Conservation (phyloP, 2,329 filamentous ascomycete species). For the Orbilia ellipsospora region DNA sequence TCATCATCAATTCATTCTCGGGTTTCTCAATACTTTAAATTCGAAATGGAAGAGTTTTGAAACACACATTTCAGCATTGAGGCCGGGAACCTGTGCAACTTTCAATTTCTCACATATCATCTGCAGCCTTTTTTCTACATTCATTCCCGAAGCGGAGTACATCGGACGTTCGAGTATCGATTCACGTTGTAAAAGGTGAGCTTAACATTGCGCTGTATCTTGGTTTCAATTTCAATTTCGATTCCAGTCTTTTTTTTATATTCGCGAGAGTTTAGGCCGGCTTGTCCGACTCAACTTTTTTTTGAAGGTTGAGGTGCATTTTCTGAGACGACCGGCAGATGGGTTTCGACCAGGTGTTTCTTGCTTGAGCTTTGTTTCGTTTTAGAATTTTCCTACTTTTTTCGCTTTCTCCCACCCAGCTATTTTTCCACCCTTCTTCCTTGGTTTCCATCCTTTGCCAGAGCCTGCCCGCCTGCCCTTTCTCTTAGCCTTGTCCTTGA, state of each 20-base stretch:
- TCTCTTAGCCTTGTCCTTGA: conserved; percentile 3
- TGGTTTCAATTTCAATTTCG: conserved; percentile 19
- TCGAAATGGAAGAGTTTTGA: conserved; percentile 24
- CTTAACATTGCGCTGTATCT: conserved; percentile 17
- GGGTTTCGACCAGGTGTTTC: conserved; percentile 56
- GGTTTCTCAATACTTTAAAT: not conserved
- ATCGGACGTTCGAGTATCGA: conserved; percentile 29
- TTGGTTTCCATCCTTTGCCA: conserved; percentile 51
- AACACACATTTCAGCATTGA: conserved; percentile 46
- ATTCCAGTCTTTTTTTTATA: conserved; percentile 8
- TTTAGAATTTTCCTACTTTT: conserved; percentile 40
- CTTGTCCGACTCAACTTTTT: conserved; percentile 29
- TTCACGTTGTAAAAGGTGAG: conserved; percentile 41
- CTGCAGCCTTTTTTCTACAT: conserved; percentile 12
- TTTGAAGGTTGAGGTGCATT: conserved; percentile 56
- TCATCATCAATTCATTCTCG: not conserved
- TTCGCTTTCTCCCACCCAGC: conserved; percentile 28
- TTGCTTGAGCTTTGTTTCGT: conserved; percentile 55
- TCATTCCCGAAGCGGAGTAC: conserved; percentile 45
- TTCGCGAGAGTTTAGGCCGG: conserved; percentile 31
- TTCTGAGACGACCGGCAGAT: conserved; percentile 56
- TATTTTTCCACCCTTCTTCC: conserved; percentile 31
- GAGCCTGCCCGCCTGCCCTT: conserved; percentile 23
- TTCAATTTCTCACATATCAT: conserved; percentile 16
- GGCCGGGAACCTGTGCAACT: conserved; percentile 39